Evolutionary conservation across 345 rosid species (phyloP).

Genomic region (Hevea brasiliensis): DNA sequence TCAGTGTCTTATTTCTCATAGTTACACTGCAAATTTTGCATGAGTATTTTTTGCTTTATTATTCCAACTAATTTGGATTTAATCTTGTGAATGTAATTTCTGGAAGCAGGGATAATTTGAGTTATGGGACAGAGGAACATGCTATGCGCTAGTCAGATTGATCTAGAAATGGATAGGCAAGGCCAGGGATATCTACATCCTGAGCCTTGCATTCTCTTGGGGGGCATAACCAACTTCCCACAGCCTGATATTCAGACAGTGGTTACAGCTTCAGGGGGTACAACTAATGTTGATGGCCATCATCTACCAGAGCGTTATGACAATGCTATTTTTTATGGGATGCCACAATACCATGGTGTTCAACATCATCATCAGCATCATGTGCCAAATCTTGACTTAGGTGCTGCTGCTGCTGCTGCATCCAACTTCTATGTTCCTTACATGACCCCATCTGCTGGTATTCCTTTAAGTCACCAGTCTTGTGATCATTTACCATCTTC

Average conservation of each 20-base stretch:
- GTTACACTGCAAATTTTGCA: neutral
- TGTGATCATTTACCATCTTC: constrained; percentile 46
- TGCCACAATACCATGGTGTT: constrained; percentile 49
- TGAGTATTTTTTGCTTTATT: constrained; percentile 6
- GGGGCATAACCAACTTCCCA: constrained; percentile 46
- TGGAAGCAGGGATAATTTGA: constrained; percentile 33
- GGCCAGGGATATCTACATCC: constrained; percentile 39
- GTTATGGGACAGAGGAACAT: constrained; percentile 58
- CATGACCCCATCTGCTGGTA: constrained; percentile 30
- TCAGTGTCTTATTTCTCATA: neutral
- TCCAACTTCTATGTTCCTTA: constrained; percentile 52
- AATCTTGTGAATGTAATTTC: constrained; percentile 12
- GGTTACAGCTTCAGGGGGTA: constrained; percentile 38
- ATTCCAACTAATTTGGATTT: constrained; percentile 10
- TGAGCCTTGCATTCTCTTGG: constrained; percentile 53
- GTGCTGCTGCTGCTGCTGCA: constrained; percentile 35
- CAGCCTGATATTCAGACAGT: constrained; percentile 48
- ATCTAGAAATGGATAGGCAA: constrained; percentile 55
- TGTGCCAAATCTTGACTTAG: constrained; percentile 50
- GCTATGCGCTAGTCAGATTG: constrained; percentile 43
- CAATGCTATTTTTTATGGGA: constrained; percentile 41
- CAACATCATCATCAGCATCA: constrained; percentile 44
- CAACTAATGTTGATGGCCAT: constrained; percentile 40
- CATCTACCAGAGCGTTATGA: constrained; percentile 50
- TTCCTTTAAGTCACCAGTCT: constrained; percentile 47